Evolutionary conservation across 208 protist species (phyloP).

Genomic region (Leishmania aethiopica): DNA sequence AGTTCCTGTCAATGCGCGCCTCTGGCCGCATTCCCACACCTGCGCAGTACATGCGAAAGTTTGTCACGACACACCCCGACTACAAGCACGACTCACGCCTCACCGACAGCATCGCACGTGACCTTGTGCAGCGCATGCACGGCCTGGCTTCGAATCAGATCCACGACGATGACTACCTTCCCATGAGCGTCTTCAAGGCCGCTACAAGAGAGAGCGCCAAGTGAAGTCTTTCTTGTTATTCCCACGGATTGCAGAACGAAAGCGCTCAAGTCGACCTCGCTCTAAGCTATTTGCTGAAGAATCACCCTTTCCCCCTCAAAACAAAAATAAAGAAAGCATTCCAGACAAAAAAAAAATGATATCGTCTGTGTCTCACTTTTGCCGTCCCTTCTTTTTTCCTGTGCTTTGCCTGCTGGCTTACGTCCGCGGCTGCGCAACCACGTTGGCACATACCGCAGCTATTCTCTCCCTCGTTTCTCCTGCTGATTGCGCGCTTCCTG

Average conservation of each 20-base stretch:
- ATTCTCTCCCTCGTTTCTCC: not conserved
- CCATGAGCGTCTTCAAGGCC: conserved; percentile 43
- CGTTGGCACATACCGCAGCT: not conserved
- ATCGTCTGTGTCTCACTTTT: not conserved
- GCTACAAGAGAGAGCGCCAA: conserved; percentile 33
- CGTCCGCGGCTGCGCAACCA: not conserved
- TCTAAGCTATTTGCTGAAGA: not conserved
- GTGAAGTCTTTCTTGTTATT: not conserved
- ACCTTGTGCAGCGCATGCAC: conserved; percentile 81
- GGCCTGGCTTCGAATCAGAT: conserved; percentile 49
- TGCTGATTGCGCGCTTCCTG: not conserved
- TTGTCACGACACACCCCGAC: conserved; percentile 92
- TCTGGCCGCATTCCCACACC: conserved; percentile 93
- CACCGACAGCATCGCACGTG: conserved; percentile 86
- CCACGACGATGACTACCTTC: conserved; percentile 60
- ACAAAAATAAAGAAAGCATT: not conserved
- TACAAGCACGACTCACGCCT: conserved; percentile 97
- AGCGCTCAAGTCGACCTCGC: not conserved
- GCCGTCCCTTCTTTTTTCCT: not conserved
- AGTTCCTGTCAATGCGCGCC: conserved; percentile 94
- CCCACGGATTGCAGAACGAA: not conserved
- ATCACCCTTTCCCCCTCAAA: not conserved
- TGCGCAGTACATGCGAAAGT: conserved; percentile 94
- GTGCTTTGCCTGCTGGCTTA: not conserved
- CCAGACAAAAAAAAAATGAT: not conserved